These are phyloP conservation scores for Podaxis pistillaris DNA, from an alignment of 768 basidiomycete genomes.

Conservation along the genomic window DNA sequence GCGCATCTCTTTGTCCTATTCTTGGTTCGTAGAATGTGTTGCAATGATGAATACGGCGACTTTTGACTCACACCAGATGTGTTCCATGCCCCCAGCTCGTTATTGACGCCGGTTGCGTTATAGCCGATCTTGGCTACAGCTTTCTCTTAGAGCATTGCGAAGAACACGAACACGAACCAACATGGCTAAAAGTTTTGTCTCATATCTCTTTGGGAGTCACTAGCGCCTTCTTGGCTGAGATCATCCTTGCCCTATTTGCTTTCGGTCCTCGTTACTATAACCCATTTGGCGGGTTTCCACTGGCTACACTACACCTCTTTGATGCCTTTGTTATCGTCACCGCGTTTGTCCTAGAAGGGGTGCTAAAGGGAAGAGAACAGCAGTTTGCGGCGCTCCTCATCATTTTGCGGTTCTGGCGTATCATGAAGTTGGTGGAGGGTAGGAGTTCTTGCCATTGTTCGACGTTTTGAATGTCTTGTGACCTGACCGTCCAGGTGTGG, in stretches of 20 bases:
- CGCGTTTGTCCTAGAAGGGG: conserved; percentile 73
- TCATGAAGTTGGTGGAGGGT: conserved; percentile 71
- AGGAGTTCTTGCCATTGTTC: neutral
- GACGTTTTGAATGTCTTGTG: neutral
- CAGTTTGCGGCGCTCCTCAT: conserved; percentile 73
- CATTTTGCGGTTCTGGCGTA: conserved; percentile 75
- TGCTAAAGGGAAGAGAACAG: conserved; percentile 63
- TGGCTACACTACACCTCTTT: conserved; percentile 68
- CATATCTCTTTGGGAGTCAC: conserved; percentile 68
- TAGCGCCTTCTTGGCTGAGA: conserved; percentile 73
- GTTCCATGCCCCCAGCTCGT: conserved; percentile 39
- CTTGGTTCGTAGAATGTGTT: conserved; percentile 12
- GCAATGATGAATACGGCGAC: neutral
- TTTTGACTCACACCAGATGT: neutral
- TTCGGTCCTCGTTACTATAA: conserved; percentile 62
- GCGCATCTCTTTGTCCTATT: conserved; percentile 35
- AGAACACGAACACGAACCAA: conserved; percentile 42
- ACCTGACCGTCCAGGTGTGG: conserved; percentile 49
- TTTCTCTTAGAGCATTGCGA: conserved; percentile 58
- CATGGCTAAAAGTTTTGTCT: conserved; percentile 63
- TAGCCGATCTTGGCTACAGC: conserved; percentile 67
- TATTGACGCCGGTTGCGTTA: conserved; percentile 68
- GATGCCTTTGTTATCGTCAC: conserved; percentile 69
- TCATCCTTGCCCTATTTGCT: conserved; percentile 66
- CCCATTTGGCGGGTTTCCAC: conserved; percentile 53